phyloP scores from a whole-genome alignment of 805 yeast species.

The Kluyveromyces lactis region DNA sequence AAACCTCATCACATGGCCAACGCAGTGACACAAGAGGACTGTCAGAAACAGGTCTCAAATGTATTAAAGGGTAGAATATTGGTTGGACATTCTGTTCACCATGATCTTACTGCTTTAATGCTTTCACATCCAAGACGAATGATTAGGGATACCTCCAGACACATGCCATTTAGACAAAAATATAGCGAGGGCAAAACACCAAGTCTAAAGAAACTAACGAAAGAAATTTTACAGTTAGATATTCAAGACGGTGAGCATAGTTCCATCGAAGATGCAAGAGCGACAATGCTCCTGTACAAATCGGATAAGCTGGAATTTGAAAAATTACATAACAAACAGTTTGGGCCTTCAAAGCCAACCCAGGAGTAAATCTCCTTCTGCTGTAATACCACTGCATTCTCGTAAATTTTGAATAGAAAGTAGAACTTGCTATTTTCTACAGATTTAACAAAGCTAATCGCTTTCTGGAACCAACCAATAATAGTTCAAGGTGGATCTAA shows the following conservation, averaged over 20 bases:
- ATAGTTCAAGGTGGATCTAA: no score
- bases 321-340: constrained; percentile 22
- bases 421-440: no score
- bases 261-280: constrained; percentile 85
- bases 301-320: constrained; percentile 57
- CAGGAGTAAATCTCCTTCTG: no score
- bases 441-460: no score
- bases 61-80: constrained; percentile 48
- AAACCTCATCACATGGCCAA: constrained; percentile 57
- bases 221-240: constrained; percentile 45
- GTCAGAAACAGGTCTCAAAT: constrained; percentile 48
- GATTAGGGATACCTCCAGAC: constrained; percentile 70
- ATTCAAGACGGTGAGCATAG: constrained; percentile 76
- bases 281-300: constrained; percentile 76
- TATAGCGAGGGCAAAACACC: constrained; percentile 66
- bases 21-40: constrained; percentile 61
- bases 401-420: no score
- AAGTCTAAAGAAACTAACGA: constrained; percentile 54
- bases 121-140: constrained; percentile 56
- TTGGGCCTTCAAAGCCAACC: constrained; percentile 2
- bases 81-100: constrained; percentile 80
- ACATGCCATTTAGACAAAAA: constrained; percentile 43
- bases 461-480: no score
- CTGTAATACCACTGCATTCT: no score
- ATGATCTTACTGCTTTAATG: constrained; percentile 63